phyloP scores from a whole-genome alignment of 768 basidiomycete genomes.

The Cyclocybe aegerita region DNA sequence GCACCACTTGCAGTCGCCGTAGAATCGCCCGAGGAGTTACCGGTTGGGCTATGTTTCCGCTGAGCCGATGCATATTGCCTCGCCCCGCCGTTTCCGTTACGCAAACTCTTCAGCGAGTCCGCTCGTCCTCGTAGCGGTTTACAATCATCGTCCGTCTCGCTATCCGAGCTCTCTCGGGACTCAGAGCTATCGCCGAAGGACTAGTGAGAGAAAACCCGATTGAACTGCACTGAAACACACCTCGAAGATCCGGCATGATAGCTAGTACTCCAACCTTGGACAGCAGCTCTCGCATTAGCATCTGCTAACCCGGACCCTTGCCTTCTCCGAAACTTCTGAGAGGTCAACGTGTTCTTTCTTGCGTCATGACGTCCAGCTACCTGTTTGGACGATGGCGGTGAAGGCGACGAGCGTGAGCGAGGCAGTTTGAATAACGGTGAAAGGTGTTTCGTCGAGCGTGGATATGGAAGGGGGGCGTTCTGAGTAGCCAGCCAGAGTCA shows the following conservation, averaged over 20 bases:
- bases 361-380: conserved; percentile 49
- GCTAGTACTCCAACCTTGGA: conserved; percentile 78
- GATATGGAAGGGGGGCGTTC: neutral
- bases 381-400: conserved; percentile 62
- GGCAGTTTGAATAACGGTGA: conserved; percentile 56
- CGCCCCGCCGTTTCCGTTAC: conserved; percentile 21
- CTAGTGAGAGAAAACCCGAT: neutral
- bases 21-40: conserved; percentile 40
- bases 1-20: conserved; percentile 23
- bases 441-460: neutral
- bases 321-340: conserved; percentile 33
- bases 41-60: conserved; percentile 30
- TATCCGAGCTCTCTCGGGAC: conserved; percentile 50
- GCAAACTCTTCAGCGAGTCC: conserved; percentile 19
- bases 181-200: conserved; percentile 39
- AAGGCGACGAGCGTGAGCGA: conserved; percentile 78
- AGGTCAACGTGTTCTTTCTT: conserved; percentile 35
- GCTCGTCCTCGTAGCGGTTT: conserved; percentile 44
- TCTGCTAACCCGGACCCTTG: conserved; percentile 29
- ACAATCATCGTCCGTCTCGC: conserved; percentile 51
- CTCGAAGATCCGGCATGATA: conserved; percentile 86
- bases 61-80: conserved; percentile 23
- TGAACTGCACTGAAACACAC: conserved; percentile 33
- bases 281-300: conserved; percentile 21
- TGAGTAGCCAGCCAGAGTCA: neutral